phyloP scores from a whole-genome alignment of 192 early-diverging fungal genomes.

The Dissophora globulifera region DNA sequence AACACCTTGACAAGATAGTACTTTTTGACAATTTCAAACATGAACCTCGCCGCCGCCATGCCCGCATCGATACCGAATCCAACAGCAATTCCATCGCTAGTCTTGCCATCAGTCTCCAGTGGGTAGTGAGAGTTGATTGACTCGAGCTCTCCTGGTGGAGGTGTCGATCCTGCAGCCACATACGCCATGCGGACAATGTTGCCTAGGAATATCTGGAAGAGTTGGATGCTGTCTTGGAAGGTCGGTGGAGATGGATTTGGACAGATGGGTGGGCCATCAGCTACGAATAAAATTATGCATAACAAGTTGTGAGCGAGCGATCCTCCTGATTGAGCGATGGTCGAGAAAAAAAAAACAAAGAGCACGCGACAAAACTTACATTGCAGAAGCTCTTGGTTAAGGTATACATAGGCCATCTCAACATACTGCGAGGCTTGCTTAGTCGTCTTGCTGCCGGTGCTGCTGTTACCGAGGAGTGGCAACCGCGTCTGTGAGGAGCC shows the following conservation, averaged over 20 bases:
- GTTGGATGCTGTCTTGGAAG: conserved; percentile 61
- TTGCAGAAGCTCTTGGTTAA: conserved; percentile 40
- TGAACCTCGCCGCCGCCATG: conserved; percentile 65
- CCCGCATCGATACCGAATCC: conserved; percentile 70
- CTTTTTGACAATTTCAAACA: conserved; percentile 78
- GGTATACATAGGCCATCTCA: conserved; percentile 29
- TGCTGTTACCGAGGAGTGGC: conserved; percentile 25
- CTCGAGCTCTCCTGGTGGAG: conserved; percentile 62
- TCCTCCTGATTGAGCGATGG: too few species aligned
- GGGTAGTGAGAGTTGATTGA: conserved; percentile 64
- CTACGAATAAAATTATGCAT: conserved; percentile 35
- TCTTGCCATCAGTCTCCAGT: conserved; percentile 53
- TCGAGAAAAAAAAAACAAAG: too few species aligned
- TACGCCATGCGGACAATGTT: conserved; percentile 65
- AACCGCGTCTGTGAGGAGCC: conserved; percentile 33
- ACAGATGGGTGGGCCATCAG: conserved; percentile 63
- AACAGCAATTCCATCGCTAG: conserved; percentile 67
- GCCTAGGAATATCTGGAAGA: conserved; percentile 61
- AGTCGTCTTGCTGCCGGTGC: conserved; percentile 29
- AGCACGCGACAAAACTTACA: too few species aligned
- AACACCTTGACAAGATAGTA: conserved; percentile 78
- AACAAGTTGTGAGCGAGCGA: too few species aligned
- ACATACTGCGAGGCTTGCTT: conserved; percentile 37
- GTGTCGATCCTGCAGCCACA: conserved; percentile 68
- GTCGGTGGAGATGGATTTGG: conserved; percentile 68